A percentile compares a stretch with the other conserved stretches of the same genome.
phyloP scores from a whole-genome alignment of 345 rosid genomes.

The Eucalyptus erythrocorys region DNA sequence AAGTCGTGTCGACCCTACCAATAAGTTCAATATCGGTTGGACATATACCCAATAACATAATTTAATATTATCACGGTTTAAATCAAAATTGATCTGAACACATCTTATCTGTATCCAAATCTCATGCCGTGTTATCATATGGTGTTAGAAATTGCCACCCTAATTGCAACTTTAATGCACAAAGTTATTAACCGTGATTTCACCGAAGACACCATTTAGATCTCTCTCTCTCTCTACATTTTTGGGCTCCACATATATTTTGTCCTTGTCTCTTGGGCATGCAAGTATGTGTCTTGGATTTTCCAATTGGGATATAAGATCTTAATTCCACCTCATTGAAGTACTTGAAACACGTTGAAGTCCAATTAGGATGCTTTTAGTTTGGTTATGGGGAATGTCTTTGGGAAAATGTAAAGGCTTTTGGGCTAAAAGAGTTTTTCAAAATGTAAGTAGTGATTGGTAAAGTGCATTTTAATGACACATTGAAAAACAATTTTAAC shows the following conservation, averaged over 20 bases:
- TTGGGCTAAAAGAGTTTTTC: not conserved
- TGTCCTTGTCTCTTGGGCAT: not conserved
- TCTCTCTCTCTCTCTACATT: not conserved
- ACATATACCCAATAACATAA: not conserved
- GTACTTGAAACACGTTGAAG: not conserved
- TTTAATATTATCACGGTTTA: not conserved
- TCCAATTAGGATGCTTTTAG: not conserved
- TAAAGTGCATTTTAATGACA: not conserved
- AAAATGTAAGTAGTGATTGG: not conserved
- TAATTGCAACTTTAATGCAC: too few species aligned
- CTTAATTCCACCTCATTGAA: not conserved
- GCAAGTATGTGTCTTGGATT: not conserved
- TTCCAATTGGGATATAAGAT: not conserved
- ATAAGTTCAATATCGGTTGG: not conserved
- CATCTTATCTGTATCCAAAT: too few species aligned
- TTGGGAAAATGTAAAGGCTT: not conserved
- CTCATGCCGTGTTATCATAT: not conserved
- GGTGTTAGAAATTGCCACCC: not conserved
- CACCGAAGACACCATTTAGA: not conserved
- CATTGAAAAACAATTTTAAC: too few species aligned
- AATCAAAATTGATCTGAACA: not conserved
- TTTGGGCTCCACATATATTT: too few species aligned
- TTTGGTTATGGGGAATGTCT: not conserved
- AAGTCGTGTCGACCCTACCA: not conserved
- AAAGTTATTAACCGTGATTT: too few species aligned